These are phyloP conservation scores for Diaporthe vexans DNA, from an alignment of 2,329 filamentous ascomycete genomes.

Conservation along the genomic window DNA sequence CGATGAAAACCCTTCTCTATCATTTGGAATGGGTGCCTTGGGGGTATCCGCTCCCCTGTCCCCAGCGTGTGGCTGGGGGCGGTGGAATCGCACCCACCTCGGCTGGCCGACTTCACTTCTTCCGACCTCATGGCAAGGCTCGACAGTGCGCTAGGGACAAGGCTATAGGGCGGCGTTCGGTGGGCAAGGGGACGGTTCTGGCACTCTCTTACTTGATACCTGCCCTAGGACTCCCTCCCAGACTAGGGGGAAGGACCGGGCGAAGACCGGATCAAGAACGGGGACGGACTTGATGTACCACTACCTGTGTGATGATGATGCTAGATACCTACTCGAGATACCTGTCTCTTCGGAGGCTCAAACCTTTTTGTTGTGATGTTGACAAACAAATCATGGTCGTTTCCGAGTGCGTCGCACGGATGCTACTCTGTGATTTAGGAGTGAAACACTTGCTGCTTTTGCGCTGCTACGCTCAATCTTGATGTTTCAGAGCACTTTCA, in stretches of 20 bases:
- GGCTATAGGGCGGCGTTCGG: constrained; percentile 18
- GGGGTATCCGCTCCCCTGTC: not conserved
- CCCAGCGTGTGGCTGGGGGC: not conserved
- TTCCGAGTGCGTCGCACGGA: not conserved
- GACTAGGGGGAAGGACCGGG: not conserved
- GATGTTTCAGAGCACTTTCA: constrained; percentile 4
- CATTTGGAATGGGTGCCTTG: not conserved
- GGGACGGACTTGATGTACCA: constrained; percentile 14
- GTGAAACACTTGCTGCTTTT: constrained; percentile 11
- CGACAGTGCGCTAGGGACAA: constrained; percentile 31
- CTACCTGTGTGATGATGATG: constrained; percentile 1
- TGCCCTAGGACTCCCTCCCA: not conserved
- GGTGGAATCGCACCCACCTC: not conserved
- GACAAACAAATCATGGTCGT: not conserved
- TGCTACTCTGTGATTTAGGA: constrained; percentile 2
- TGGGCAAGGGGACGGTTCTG: not conserved
- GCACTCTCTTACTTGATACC: constrained; percentile 1
- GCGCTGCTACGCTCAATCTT: not conserved
- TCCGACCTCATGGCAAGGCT: constrained; percentile 26
- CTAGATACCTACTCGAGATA: constrained; percentile 23
- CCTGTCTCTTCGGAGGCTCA: constrained; percentile 27
- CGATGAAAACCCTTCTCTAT: not conserved
- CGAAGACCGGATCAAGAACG: not conserved
- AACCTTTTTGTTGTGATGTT: not conserved
- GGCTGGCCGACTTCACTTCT: constrained; percentile 27